Base-by-base conservation (phyloP, 2,329 filamentous ascomycete species). In the Laburnicola sp. region DNA sequence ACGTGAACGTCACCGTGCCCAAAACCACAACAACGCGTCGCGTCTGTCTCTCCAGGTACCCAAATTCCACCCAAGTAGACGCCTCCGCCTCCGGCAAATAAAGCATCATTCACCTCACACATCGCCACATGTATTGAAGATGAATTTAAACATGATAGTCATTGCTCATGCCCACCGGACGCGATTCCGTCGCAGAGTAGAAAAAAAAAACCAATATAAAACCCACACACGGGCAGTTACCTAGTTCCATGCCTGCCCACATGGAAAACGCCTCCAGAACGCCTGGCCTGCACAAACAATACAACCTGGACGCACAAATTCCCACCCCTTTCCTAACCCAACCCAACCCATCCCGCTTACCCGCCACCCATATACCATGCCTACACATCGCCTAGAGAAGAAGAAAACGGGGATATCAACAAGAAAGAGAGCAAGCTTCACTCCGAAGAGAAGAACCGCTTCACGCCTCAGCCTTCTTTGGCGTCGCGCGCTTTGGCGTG, bases 401-500 rank as follows among this genome's bases (percentile, higher is more conserved):
- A 42, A 57, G 63, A 50, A 57, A 64, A 59, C 53, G 48, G 65
- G 65, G 63, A 69, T 69, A 69, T 69, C 51, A 61, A 65, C 58
- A 64, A 48, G 53, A 65, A 61, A 52, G 51, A 58, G 36, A 44
- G 41, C 46, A 58, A 56, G 42, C 50, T 39, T 53, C 31, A 54
- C 16, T 16, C 16, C 16, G 16, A 16, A 16, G 16, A 34, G 9
- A 27, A 41, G 30, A 27, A 52, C 34, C 30, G 38, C 43, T 57
- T 71, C 53, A 72, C 67, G 68, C 65, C 51, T 58, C 64, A 36
- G 68, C 63, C 65, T 71, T 72, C 66, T 72, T 72, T 45, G 70
- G 69, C 41, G 69, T 68, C 4, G 79, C 70, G 42, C 78, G 75
- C 63, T 81, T 82, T 53, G 78, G 65, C 3, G 76, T 71, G 7